Evolutionary conservation across 306 rosid genomes (phyloP).

Genomic region (Canavalia gladiata): DNA sequence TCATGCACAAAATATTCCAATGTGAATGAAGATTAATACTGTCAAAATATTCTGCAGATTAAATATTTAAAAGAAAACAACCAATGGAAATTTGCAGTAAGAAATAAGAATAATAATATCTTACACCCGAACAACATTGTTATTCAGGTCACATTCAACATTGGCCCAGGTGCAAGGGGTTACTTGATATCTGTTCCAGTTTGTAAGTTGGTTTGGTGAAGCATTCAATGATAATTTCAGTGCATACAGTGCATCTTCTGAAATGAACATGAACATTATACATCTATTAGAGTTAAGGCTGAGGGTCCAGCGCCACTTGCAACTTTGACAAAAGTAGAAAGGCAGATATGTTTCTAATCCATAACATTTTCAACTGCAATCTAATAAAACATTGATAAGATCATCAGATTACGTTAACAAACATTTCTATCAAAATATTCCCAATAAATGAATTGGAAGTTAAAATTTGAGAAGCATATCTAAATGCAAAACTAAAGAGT

Average conservation of each 20-base stretch:
- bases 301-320: constrained; percentile 30
- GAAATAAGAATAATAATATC: constrained; percentile 48
- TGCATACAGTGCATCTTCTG: constrained; percentile 80
- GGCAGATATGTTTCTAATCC: constrained; percentile 10
- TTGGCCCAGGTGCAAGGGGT: constrained; percentile 92
- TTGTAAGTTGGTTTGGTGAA: constrained; percentile 70
- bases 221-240: constrained; percentile 67
- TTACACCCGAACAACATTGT: constrained; percentile 74
- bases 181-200: constrained; percentile 80
- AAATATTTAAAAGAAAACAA: constrained; percentile 32
- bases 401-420: neutral
- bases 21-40: constrained; percentile 11
- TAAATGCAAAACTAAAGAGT: constrained; percentile 1
- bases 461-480: neutral
- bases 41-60: constrained; percentile 21
- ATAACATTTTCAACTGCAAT: constrained; percentile 24
- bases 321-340: constrained; percentile 33
- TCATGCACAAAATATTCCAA: neutral
- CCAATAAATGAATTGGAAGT: constrained; percentile 13
- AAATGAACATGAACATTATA: constrained; percentile 50
- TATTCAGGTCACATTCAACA: constrained; percentile 69
- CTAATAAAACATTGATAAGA: neutral
- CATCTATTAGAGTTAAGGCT: constrained; percentile 39
- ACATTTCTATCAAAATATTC: constrained; percentile 1
- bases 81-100: constrained; percentile 24